Evolutionary conservation across 129 eudicot species (phyloP).

Genomic region (sunflower (Helianthus annuus)): DNA sequence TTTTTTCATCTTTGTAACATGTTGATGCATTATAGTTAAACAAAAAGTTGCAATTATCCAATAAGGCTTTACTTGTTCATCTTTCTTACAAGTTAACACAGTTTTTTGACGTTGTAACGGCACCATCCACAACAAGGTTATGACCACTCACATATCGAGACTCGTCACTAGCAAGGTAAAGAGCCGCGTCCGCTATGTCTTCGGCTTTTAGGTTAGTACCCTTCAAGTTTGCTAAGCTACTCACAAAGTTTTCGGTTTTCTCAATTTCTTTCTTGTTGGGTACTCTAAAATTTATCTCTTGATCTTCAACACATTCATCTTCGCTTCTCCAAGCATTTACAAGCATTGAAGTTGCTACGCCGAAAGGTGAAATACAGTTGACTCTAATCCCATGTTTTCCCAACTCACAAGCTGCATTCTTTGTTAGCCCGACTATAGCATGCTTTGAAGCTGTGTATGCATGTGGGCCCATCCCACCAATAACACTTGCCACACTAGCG

Average conservation of each 20-base stretch:
- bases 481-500: slow-evolving; percentile 74
- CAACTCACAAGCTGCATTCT: slow-evolving; percentile 79
- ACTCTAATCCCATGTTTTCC: slow-evolving; percentile 79
- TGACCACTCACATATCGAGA: slow-evolving; percentile 81
- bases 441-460: slow-evolving; percentile 87
- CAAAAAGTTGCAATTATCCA: background rate
- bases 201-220: slow-evolving; percentile 52
- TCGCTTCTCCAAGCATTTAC: slow-evolving; percentile 59
- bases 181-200: slow-evolving; percentile 80
- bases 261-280: slow-evolving; percentile 45
- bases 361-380: slow-evolving; percentile 88
- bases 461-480: slow-evolving; percentile 88
- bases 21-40: background rate
- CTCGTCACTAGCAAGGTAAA: slow-evolving; percentile 77
- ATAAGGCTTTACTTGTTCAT: background rate
- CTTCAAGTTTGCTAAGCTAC: slow-evolving; percentile 54
- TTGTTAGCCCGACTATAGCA: slow-evolving; percentile 78
- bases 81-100: slow-evolving; percentile 51
- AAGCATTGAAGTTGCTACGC: slow-evolving; percentile 81
- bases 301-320: slow-evolving; percentile 31
- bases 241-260: slow-evolving; percentile 59
- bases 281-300: slow-evolving; percentile 21
- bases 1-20: background rate
- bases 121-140: slow-evolving; percentile 80
- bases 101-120: slow-evolving; percentile 58